Conservation (phyloP, 1,284 basidiomycete genomes). For the Singerocomus rubriflavus region DNA sequence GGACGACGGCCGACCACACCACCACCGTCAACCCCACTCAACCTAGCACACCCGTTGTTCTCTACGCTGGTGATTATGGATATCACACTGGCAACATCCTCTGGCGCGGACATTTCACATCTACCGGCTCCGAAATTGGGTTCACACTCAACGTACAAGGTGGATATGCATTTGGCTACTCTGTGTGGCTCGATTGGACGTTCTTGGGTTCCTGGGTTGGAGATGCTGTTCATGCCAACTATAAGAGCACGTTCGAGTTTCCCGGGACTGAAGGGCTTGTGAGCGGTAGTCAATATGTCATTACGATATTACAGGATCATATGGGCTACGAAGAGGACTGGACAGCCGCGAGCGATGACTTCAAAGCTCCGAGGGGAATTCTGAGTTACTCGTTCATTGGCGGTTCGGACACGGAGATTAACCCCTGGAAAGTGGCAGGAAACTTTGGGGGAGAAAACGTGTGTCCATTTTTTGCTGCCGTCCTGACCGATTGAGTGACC, state of each 20-base stretch:
- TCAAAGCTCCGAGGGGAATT: slow-evolving; percentile 47
- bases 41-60: slow-evolving; percentile 38
- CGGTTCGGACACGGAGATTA: slow-evolving; percentile 34
- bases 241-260: slow-evolving; percentile 34
- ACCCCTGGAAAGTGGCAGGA: slow-evolving; percentile 45
- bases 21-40: slow-evolving; percentile 39
- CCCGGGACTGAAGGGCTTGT: slow-evolving; percentile 1
- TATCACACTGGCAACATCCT: slow-evolving; percentile 55
- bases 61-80: slow-evolving; percentile 53
- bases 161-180: slow-evolving; percentile 47
- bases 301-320: slow-evolving; percentile 54
- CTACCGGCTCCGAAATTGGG: slow-evolving; percentile 40
- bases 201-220: slow-evolving; percentile 51
- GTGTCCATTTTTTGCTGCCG: slow-evolving; percentile 11
- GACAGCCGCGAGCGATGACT: slow-evolving; percentile 38
- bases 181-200: slow-evolving; percentile 46
- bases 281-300: slow-evolving; percentile 37
- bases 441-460: slow-evolving; percentile 48
- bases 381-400: slow-evolving; percentile 43
- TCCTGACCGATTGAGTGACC: not conserved
- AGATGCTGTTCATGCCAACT: slow-evolving; percentile 33
- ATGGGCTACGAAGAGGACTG: slow-evolving; percentile 51
- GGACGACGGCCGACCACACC: slow-evolving; percentile 39
- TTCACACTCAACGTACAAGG: slow-evolving; percentile 43
- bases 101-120: slow-evolving; percentile 50